Percentiles rank a stretch among this genome's conserved stretches.
These are phyloP conservation scores for Acacia concinna DNA, from an alignment of 331 rosid species.

Conservation along the genomic window DNA sequence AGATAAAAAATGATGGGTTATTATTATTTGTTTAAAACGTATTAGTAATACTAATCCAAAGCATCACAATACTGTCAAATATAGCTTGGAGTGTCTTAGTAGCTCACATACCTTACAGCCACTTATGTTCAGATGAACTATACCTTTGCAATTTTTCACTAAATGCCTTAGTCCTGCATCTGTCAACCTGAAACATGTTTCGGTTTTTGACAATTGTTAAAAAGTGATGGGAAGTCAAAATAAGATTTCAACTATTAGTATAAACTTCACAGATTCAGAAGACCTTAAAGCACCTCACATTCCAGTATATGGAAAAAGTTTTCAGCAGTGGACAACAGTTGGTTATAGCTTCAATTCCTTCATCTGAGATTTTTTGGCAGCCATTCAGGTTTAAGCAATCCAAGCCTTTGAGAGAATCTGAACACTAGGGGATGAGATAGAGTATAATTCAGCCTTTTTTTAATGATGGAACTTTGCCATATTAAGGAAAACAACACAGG, in stretches of 20 bases:
- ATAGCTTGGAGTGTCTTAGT: not conserved
- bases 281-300: conserved; percentile 59
- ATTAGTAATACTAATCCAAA: conserved; percentile 19
- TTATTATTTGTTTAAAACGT: not conserved
- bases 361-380: conserved; percentile 87
- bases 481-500: not conserved
- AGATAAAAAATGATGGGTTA: not conserved
- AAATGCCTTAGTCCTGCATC: conserved; percentile 49
- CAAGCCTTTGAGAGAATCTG: conserved; percentile 57
- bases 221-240: conserved; percentile 13
- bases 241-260: conserved; percentile 7
- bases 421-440: conserved; percentile 46
- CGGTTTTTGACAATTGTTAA: conserved; percentile 26
- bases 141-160: conserved; percentile 61
- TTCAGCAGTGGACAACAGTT: conserved; percentile 62
- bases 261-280: conserved; percentile 13
- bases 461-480: not conserved
- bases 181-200: conserved; percentile 58
- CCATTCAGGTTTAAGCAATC: conserved; percentile 77
- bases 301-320: conserved; percentile 73
- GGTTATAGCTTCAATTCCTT: conserved; percentile 70
- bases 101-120: conserved; percentile 77
- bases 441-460: not conserved
- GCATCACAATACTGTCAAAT: not conserved
- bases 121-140: conserved; percentile 75